Base-by-base conservation (phyloP, 768 basidiomycete species). In the Obba rivulosa region DNA sequence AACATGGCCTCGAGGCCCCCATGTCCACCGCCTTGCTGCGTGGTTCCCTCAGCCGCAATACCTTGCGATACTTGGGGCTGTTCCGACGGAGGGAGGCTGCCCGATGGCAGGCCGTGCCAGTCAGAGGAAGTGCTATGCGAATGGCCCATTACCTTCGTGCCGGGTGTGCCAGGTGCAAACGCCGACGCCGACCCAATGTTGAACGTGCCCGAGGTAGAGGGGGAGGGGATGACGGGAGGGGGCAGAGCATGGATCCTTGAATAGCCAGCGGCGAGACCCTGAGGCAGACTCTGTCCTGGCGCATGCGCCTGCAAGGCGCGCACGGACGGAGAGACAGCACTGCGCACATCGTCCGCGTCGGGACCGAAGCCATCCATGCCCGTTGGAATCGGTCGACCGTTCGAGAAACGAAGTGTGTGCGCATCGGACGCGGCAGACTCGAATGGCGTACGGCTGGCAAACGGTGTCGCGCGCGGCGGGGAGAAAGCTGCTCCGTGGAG, bases 231-330 rank as follows among this genome's bases (percentile, higher is more conserved):
- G 1, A 62, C 41, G n/a, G 60, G 63, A 13, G 61, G 59, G 0
- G 78, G 75, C 22, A 75, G 69, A 1, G 92, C 85, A 57, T 97
- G 93, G 49, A 97, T 85, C 49, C 92, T 77, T 23, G 89, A 92
- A 61, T 92, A 84, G 0, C 92, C 93, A 0, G 90, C 90, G 0
- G 92, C 93, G 23, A 97, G 77, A 28, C 93, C 93, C 48, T 94
- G 92, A 1, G 94, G 92, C 11, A 95, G 73, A 66, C 83, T 86
- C 67, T 93, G 90, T 1, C 92, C 92, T 0, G 93, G 92, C 1
- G 90, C 91, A 56, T 94, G 92, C 16, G 83, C 73, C 59, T 91
- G 87, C 36, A 94, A 70, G 1, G 90, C 92, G n/a, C 83, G 77
- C 22, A 86, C 72, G 22, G 81, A 78, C 0, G 92, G 87, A 13